These are phyloP conservation scores for Peltaster fructicola DNA, from an alignment of 2,329 filamentous ascomycete species.

Conservation along the genomic window DNA sequence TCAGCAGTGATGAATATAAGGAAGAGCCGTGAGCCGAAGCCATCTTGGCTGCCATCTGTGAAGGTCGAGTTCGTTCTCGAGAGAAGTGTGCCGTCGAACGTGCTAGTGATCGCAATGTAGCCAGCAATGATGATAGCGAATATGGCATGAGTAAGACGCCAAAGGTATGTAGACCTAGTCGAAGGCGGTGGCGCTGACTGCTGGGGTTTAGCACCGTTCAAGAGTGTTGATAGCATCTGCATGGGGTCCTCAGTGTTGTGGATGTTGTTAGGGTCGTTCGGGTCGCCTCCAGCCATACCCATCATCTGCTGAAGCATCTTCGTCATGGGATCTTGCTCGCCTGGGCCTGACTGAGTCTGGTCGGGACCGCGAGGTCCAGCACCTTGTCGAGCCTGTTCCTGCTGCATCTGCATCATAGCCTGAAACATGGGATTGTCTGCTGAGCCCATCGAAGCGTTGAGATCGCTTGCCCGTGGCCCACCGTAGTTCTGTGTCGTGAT, in stretches of 20 bases:
- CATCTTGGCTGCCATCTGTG: constrained; percentile 24
- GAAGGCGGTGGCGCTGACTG: constrained; percentile 17
- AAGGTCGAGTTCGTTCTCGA: constrained; percentile 28
- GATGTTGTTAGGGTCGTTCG: constrained; percentile 17
- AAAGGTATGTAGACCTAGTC: constrained; percentile 36
- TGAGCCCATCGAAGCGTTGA: too few species aligned
- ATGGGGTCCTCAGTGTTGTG: constrained; percentile 25
- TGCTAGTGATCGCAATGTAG: constrained; percentile 50
- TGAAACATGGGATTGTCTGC: constrained; percentile 12
- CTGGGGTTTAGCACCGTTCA: constrained; percentile 21
- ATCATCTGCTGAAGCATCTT: constrained; percentile 63
- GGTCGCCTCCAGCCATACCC: constrained; percentile 22
- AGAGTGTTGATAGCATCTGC: constrained; percentile 28
- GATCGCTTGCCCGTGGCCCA: constrained; percentile 3
- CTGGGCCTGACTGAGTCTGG: constrained; percentile 4
- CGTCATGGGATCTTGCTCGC: constrained; percentile 48
- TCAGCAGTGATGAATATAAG: constrained; percentile 68
- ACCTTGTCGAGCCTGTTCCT: constrained; percentile 7
- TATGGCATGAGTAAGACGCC: constrained; percentile 56
- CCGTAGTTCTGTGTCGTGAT: constrained; percentile 42
- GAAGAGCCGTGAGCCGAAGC: constrained; percentile 43
- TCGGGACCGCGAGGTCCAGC: too few species aligned
- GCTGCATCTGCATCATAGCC: constrained; percentile 16
- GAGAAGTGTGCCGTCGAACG: constrained; percentile 48
- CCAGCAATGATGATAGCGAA: constrained; percentile 52